Conservation (phyloP, 1,284 basidiomycete species). For the Pterula multifida region DNA sequence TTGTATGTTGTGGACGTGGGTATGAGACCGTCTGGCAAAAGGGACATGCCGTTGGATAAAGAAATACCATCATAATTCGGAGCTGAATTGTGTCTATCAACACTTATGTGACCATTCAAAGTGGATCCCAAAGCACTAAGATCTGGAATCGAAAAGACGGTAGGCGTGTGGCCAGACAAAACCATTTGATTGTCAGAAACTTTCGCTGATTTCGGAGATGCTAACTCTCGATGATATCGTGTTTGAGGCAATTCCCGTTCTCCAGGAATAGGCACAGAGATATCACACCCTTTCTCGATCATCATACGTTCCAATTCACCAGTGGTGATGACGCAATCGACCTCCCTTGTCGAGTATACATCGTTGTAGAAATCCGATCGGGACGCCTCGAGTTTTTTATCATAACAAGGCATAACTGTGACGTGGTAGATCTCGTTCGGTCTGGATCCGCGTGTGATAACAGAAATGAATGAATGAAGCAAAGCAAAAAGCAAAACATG, state of each 20-base stretch:
- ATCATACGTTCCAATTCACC: slow-evolving; percentile 89
- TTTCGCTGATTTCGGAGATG: background rate
- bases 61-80: background rate
- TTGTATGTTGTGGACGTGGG: background rate
- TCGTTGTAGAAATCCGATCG: slow-evolving; percentile 84
- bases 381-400: slow-evolving; percentile 98
- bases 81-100: background rate
- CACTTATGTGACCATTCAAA: background rate
- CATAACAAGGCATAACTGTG: slow-evolving; percentile 98
- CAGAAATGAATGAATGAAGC: too few relatives aligned
- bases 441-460: too few relatives aligned
- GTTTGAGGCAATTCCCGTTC: slow-evolving; percentile 24
- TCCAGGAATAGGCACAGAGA: slow-evolving; percentile 40
- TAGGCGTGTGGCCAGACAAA: too few relatives aligned
- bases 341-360: slow-evolving; percentile 73
- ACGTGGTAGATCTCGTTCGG: slow-evolving; percentile 89
- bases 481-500: background rate
- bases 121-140: background rate
- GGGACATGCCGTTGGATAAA: background rate
- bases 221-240: background rate
- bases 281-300: slow-evolving; percentile 72
- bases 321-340: slow-evolving; percentile 96
- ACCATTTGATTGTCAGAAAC: too few relatives aligned
- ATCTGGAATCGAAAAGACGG: too few relatives aligned
- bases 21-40: background rate